Evolutionary conservation across 352 stramenopile genomes (phyloP), one percentile per base, ranked within the genome.

Genomic region (Phytophthora idaei): DNA sequence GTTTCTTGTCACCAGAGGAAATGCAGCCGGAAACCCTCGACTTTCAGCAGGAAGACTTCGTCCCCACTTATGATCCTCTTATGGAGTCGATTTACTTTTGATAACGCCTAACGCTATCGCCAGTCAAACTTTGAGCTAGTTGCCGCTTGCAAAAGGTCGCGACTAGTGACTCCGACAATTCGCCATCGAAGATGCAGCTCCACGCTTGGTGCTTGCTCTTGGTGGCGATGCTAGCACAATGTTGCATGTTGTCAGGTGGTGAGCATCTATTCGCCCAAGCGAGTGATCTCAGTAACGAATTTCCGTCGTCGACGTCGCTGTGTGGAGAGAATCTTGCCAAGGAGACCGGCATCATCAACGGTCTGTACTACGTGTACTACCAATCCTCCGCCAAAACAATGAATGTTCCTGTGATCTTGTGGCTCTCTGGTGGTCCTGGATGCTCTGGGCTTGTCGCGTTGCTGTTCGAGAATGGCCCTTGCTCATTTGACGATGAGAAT

Each of bases 401-500:
- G 21, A 21, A 48, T 28, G 64, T 74, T 17, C 97, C 97, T 0
- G 81, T 99, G 27, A 83, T 99, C 9, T 64, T 99, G 7, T 99
- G 97, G 97, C 79, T 99, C 5, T 99, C 94, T 7, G 97, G 97
- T 31, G 97, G 97, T 14, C 97, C 97, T 9, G 96, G 97, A 1
- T 99, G 97, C 81, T 99, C 92, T 5, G 97, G 90, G 7, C 80
- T 97, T 11, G 77, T 99, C 28, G 97, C 85, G 0, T 75, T 98
- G 3, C 74, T 99, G 2, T 97, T 95, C 25, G 97, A 99, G 69
- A 98, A 99, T 74, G 97, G 97, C 6, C 97, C 97, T 32, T 99
- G 97, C 68, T 89, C 67, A 17, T 92, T 92, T 57, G 83, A 92
- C 56, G 82, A 93, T 44, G 83, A 90, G 29, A 39, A 71, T 4